Base-by-base conservation (phyloP, 176 grass and related monocot genomes). In the Themeda triandra region DNA sequence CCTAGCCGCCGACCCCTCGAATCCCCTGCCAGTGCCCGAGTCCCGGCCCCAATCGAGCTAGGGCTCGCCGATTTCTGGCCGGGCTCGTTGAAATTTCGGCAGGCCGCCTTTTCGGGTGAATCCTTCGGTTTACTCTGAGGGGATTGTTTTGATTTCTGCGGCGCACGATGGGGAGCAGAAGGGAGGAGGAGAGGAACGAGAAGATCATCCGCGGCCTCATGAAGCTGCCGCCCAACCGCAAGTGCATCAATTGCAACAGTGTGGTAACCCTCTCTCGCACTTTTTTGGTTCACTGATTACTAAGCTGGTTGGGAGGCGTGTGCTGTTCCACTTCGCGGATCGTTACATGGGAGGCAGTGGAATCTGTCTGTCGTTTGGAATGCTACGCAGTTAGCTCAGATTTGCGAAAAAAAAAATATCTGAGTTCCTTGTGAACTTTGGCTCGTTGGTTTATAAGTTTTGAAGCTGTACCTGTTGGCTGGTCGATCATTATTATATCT, bases 171-270 rank as follows among this genome's bases (percentile, higher is more conserved):
- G 91, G 91, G 71, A 94, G 86, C 81, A 91, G 91, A 86, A 96
- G 86, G 86, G 93, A 96, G 83, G 93, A 96, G 74, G 96, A 92
- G 88, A 92, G 91, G 81, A 99, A 89, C 89, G 93, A 99, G 91
- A 99, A 94, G 93, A 99, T 99, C 65, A 96, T 99, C 48, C 87
- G 96, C 73, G 93, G 96, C 30, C 87, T 99, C 88, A 96, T 99
- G 96, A 99, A 99, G 88, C 88, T 99, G 24, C 96, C 96, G 68
- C 96, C 96, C 19, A 96, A 99, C 79, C 94, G 91, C 83, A 92
- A 91, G 88, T 99, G 93, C 89, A 92, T 99, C 51, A 99, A 99
- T 77, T 99, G 96, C 86, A 96, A 96, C 85, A 91, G 93, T 76
- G 70, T 81, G 88, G 93, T 99, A 92, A 81, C 63, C 65, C 76